Percentiles rank a stretch among this genome's conserved stretches.
Conservation (phyloP, 768 basidiomycete genomes). For the Tricholoma sp. region DNA sequence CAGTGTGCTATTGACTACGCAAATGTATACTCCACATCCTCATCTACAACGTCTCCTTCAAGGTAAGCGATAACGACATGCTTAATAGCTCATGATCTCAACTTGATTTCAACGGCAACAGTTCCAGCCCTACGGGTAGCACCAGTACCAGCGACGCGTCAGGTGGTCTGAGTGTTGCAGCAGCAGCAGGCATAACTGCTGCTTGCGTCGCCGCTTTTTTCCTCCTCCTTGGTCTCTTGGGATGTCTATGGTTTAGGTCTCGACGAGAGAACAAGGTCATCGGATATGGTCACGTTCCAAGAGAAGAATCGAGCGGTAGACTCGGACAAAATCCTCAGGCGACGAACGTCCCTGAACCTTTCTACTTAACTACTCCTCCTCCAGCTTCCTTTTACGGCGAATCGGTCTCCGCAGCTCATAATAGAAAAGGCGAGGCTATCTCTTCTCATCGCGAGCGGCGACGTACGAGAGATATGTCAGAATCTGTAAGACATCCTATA, state of each 20-base stretch:
- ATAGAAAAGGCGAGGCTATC: not conserved
- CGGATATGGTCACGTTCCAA: not conserved
- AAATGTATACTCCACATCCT: not conserved
- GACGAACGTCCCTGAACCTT: not conserved
- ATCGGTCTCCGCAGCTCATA: no score
- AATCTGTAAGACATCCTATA: not conserved
- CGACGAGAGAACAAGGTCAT: not conserved
- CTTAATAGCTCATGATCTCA: not conserved
- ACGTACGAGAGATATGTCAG: not conserved
- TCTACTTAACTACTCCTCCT: not conserved
- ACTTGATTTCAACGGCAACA: no score
- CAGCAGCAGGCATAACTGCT: not conserved
- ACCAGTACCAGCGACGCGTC: not conserved
- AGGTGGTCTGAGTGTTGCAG: not conserved
- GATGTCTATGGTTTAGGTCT: not conserved
- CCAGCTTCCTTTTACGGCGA: not conserved
- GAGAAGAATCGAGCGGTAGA: not conserved
- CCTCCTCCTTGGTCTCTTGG: not conserved
- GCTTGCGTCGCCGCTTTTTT: not conserved
- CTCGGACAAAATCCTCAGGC: not conserved
- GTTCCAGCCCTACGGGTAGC: no score
- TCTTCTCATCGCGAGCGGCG: not conserved
- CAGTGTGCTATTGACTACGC: not conserved
- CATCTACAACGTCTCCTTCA: not conserved
- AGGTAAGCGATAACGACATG: not conserved